Evolutionary conservation across 108 stramenopile species (phyloP), one percentile per base, ranked within the genome.

Genomic region (Pelagomonas calceolata): DNA sequence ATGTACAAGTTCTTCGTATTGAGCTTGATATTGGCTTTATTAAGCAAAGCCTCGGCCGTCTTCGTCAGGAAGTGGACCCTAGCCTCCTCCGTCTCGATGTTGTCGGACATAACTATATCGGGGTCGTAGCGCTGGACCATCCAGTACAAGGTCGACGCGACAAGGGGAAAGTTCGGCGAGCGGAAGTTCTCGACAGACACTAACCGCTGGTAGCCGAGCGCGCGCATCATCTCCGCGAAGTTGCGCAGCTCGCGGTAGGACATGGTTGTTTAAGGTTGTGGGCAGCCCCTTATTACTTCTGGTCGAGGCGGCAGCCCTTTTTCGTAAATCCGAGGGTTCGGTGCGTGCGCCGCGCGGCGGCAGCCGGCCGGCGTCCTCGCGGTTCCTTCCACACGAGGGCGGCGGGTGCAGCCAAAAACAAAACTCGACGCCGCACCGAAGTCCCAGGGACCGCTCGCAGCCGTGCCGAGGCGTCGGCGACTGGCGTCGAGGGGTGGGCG

Each of bases 121-220:
- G 87, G 86, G 71, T 91, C 91, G 45, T 90, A 88, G 32, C 81
- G 81, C 70, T 89, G 82, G 63, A 90, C 89, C 72, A 91, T 80
- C 87, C 87, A 91, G 81, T 82, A 87, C 33, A 91, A 66, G 37
- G 85, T 69, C 66, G 87, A 87, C 16, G 89, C 88, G 4, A 91
- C 85, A 17, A 91, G 72, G 75, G 85, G 83, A 65, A 91, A 90
- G 72, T 91, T 91, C 7, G 91, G 91, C 30, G 68, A 67, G 34
- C 85, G 77, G 64, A 91, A 91, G 78, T 84, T 90, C 34, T 88
- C 86, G 69, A 85, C 78, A 37, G 88, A 81, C 15, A 91, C 82
- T 44, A 77, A 66, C 0, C 84, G 80, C 0, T 86, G 87, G 76
- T 89, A 90, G 5, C 87, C 81, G 16, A 91, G 85, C 4, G 82